phyloP scores from a whole-genome alignment of 441 rosid species.

The Syzygium syzygioides region DNA sequence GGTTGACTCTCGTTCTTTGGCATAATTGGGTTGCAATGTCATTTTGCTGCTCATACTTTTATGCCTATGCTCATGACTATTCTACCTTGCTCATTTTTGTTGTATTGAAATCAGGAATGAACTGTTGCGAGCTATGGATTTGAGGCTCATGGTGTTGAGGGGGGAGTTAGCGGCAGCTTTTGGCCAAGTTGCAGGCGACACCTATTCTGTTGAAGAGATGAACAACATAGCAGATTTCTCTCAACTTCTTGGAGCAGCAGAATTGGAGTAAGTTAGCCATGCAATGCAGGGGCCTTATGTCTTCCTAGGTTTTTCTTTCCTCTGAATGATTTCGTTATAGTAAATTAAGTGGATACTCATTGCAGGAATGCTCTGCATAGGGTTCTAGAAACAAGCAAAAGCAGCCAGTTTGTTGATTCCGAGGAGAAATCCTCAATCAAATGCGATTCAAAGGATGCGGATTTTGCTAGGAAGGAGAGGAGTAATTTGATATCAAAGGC shows the following conservation, averaged over 20 bases:
- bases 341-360: background rate
- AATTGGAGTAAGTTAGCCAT: conserved; percentile 42
- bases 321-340: conserved; percentile 1
- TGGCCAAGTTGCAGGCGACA: conserved; percentile 27
- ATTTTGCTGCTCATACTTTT: conserved; percentile 10
- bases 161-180: conserved; percentile 43
- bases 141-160: conserved; percentile 47
- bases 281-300: conserved; percentile 1
- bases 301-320: background rate
- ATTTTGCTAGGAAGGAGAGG: conserved; percentile 14
- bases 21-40: background rate
- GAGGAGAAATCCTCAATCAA: conserved; percentile 16
- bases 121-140: conserved; percentile 53
- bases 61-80: conserved; percentile 4
- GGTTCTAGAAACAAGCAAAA: conserved; percentile 22
- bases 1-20: conserved; percentile 29
- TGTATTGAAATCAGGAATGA: conserved; percentile 37
- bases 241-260: conserved; percentile 45
- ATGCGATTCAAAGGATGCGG: conserved; percentile 8
- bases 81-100: conserved; percentile 1
- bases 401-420: conserved; percentile 8
- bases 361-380: conserved; percentile 34
- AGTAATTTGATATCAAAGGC: conserved; percentile 26
- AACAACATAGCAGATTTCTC: conserved; percentile 31
- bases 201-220: conserved; percentile 33